Conservation (phyloP, 164 flowering plant species). For the Tinospora cordifolia region DNA sequence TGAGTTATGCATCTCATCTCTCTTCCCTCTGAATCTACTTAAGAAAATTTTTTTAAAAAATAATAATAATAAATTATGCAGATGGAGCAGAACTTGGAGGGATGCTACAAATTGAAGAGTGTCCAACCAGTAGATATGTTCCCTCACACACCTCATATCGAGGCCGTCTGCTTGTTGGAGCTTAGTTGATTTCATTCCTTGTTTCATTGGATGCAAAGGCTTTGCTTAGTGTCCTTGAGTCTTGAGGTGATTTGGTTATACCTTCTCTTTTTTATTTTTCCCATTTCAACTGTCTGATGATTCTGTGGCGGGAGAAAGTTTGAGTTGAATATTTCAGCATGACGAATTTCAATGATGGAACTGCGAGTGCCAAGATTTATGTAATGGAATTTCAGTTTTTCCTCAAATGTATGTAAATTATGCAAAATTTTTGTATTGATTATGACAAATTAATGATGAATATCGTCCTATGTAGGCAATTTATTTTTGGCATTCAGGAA, state of each 20-base stretch:
- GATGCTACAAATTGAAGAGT: constrained; percentile 69
- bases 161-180: constrained; percentile 85
- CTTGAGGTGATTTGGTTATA: neutral
- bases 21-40: neutral
- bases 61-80: no score
- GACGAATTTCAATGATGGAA: neutral
- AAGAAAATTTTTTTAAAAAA: neutral
- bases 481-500: neutral
- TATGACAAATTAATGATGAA: neutral
- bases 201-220: neutral
- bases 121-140: constrained; percentile 98
- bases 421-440: no score
- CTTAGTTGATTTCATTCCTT: constrained; percentile 29
- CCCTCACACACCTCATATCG: constrained; percentile 98
- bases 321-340: neutral
- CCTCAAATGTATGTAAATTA: neutral
- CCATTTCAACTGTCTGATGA: neutral
- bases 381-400: neutral
- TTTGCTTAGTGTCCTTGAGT: neutral
- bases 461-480: neutral
- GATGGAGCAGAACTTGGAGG: constrained; percentile 61
- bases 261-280: neutral
- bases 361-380: no score
- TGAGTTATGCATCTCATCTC: neutral
- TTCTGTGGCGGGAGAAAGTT: neutral